Evolutionary conservation across 352 stramenopile genomes (phyloP).

Genomic region (Phytopythium sindhum): DNA sequence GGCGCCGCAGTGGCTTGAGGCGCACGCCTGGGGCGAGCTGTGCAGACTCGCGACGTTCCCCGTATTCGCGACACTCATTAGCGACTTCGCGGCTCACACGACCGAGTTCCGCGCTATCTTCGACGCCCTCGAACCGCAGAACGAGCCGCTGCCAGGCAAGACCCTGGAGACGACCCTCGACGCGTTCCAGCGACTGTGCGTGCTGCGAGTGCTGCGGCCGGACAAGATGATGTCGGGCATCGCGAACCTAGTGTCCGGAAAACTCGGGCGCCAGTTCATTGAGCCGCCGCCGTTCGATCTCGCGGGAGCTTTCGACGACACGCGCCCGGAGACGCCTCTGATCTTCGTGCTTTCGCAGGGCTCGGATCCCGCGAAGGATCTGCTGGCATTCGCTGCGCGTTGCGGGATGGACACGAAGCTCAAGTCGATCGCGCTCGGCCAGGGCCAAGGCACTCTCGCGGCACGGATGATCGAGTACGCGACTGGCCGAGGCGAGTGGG

Average conservation of each 20-base stretch:
- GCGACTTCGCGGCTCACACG: constrained; percentile 39
- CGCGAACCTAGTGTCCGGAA: constrained; percentile 84
- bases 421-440: constrained; percentile 91
- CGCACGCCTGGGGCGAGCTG: constrained; percentile 68
- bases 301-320: constrained; percentile 88
- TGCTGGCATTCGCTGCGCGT: constrained; percentile 87
- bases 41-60: constrained; percentile 30
- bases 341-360: constrained; percentile 94
- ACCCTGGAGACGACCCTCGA: constrained; percentile 58
- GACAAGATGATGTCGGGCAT: constrained; percentile 89
- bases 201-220: constrained; percentile 72
- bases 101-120: constrained; percentile 68
- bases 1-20: constrained; percentile 47
- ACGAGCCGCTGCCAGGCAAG: constrained; percentile 58
- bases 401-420: constrained; percentile 89
- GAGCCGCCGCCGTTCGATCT: constrained; percentile 91
- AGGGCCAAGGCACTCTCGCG: constrained; percentile 90
- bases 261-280: constrained; percentile 88
- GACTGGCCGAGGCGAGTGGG: constrained; percentile 90
- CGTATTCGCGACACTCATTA: constrained; percentile 28
- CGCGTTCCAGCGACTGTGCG: constrained; percentile 79
- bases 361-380: constrained; percentile 92
- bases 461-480: constrained; percentile 90
- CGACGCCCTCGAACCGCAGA: constrained; percentile 77
- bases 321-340: constrained; percentile 85